A percentile compares a stretch with the other conserved stretches of the same genome.
These are phyloP conservation scores for Globisporangium acanthophoron DNA, from an alignment of 352 stramenopile species.

Conservation along the genomic window DNA sequence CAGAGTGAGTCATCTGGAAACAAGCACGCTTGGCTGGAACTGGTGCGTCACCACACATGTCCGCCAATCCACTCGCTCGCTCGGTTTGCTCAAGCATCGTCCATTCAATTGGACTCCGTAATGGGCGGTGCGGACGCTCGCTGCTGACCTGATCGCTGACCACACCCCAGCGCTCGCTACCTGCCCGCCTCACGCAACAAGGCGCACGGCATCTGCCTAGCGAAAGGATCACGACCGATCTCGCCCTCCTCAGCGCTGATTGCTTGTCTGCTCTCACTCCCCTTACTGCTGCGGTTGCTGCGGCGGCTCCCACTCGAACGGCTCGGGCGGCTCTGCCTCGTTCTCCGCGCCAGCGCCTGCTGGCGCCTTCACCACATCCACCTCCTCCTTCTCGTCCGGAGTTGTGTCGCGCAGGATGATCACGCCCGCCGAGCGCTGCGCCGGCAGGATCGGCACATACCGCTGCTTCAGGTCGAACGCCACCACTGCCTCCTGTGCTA, in stretches of 20 bases:
- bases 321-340: slow-evolving; percentile 92
- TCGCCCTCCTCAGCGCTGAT: no score
- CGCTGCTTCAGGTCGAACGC: slow-evolving; percentile 90
- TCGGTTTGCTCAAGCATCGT: neutral
- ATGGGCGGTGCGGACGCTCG: neutral
- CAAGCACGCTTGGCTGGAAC: neutral
- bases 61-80: neutral
- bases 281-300: slow-evolving; percentile 14
- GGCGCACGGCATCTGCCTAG: neutral
- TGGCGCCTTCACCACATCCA: slow-evolving; percentile 91
- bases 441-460: slow-evolving; percentile 83
- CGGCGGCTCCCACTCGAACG: slow-evolving; percentile 95
- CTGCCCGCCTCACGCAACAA: no score
- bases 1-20: neutral
- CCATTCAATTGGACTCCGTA: neutral
- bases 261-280: neutral
- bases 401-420: slow-evolving; percentile 95
- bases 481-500: slow-evolving; percentile 88
- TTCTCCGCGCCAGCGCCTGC: slow-evolving; percentile 88
- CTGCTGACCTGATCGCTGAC: neutral
- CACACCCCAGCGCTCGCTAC: no score
- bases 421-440: slow-evolving; percentile 84
- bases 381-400: slow-evolving; percentile 91
- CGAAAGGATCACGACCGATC: neutral
- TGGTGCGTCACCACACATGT: neutral